Percentiles rank a stretch among this genome's conserved stretches.
Evolutionary conservation across 352 stramenopile species (phyloP).

Genomic region (Phytophthora capsici): DNA sequence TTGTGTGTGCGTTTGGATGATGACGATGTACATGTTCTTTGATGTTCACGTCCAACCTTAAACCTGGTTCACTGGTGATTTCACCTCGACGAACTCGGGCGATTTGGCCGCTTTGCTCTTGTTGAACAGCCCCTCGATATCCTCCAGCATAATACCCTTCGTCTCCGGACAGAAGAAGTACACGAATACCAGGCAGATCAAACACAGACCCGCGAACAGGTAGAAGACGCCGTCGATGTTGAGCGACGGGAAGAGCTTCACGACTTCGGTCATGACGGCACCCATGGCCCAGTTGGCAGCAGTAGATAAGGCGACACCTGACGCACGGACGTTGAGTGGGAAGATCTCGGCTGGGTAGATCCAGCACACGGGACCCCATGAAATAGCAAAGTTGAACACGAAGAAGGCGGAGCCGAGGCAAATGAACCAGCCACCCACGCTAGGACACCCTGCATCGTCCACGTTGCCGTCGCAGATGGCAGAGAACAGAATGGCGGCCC

Average conservation of each 20-base stretch:
- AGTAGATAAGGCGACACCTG: constrained; percentile 9
- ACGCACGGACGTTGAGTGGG: constrained; percentile 35
- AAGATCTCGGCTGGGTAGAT: constrained; percentile 49
- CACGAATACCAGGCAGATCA: constrained; percentile 42
- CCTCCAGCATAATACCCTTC: constrained; percentile 47
- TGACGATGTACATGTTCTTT: too few species aligned
- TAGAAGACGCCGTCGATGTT: constrained; percentile 61
- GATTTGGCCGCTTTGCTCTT: constrained; percentile 12
- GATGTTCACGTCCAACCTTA: too few species aligned
- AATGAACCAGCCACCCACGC: constrained; percentile 9
- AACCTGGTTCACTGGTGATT: constrained; percentile 19
- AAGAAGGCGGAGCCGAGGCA: constrained; percentile 8
- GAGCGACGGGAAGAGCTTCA: constrained; percentile 7
- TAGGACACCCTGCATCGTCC: constrained; percentile 1
- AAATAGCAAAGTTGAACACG: constrained; percentile 7
- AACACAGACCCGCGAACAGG: constrained; percentile 52
- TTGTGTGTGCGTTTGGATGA: too few species aligned
- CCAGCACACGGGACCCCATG: constrained; percentile 34
- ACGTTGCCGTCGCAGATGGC: constrained; percentile 4
- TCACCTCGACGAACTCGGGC: constrained; percentile 36
- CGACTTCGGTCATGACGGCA: constrained; percentile 35
- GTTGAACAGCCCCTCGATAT: constrained; percentile 49
- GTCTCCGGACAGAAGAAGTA: constrained; percentile 51
- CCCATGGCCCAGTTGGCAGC: constrained; percentile 26
- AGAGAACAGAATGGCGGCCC: constrained; percentile 1